Evolutionary conservation across 2,329 filamentous ascomycete species (phyloP).

Genomic region (Xylariaceae sp.): DNA sequence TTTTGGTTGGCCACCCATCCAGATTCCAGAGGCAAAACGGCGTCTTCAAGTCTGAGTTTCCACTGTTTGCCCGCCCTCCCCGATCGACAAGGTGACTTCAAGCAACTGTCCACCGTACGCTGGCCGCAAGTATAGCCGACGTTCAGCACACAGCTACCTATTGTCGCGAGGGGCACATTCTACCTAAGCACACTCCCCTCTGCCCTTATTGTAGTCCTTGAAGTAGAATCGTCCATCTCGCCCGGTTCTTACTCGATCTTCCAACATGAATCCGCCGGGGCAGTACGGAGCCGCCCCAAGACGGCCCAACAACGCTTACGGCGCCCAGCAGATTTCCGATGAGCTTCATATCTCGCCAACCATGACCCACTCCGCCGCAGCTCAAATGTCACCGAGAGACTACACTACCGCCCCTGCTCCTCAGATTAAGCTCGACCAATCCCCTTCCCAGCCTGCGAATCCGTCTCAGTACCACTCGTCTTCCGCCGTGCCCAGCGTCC

Average conservation of each 20-base stretch:
- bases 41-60: not conserved
- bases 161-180: not conserved
- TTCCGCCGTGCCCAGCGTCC: slow-evolving; percentile 50
- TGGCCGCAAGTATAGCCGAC: not conserved
- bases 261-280: slow-evolving; percentile 36
- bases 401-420: slow-evolving; percentile 38
- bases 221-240: not conserved
- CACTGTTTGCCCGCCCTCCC: not conserved
- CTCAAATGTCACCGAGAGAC: slow-evolving; percentile 44
- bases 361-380: slow-evolving; percentile 36
- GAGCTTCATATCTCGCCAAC: slow-evolving; percentile 50
- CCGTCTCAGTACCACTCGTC: slow-evolving; percentile 38
- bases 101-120: not conserved
- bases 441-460: slow-evolving; percentile 34
- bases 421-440: slow-evolving; percentile 48
- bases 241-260: not conserved
- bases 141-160: not conserved
- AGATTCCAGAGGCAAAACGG: not conserved
- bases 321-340: slow-evolving; percentile 38
- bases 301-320: slow-evolving; percentile 36
- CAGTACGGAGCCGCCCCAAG: slow-evolving; percentile 35
- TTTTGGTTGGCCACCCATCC: not conserved
- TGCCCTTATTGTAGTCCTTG: not conserved
- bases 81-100: not conserved
- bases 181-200: not conserved